Conservation (phyloP, 2,329 filamentous ascomycete species). For the Fusarium pseudoanthophilum region DNA sequence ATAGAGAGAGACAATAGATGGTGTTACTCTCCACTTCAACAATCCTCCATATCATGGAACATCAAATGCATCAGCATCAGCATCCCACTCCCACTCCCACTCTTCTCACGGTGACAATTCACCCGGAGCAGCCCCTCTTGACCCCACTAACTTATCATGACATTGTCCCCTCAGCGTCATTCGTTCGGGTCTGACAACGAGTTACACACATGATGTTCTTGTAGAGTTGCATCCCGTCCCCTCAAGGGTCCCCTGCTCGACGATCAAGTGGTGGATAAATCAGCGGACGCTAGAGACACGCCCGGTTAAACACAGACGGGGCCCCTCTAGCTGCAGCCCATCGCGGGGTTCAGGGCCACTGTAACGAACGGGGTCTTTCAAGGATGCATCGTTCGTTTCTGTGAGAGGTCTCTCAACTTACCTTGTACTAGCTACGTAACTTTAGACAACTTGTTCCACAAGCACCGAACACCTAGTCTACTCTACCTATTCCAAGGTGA, state of each 20-base stretch:
- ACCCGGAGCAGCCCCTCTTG: conserved; percentile 39
- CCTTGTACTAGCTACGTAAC: background rate
- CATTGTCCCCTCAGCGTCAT: conserved; percentile 25
- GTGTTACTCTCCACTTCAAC: conserved; percentile 28
- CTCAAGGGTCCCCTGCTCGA: conserved; percentile 14
- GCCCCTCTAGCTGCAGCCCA: background rate
- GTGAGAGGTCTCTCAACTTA: background rate
- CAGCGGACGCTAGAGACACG: conserved; percentile 9
- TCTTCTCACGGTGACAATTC: conserved; percentile 29
- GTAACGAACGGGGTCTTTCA: background rate
- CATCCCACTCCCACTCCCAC: background rate
- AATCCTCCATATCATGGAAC: conserved; percentile 31
- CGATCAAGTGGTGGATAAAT: conserved; percentile 32
- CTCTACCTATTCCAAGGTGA: background rate
- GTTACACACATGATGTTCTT: conserved; percentile 1
- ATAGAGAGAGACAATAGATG: background rate
- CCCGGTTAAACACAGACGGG: conserved; percentile 37
- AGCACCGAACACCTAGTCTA: background rate
- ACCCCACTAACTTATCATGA: conserved; percentile 39
- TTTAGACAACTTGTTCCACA: background rate
- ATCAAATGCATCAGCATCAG: conserved; percentile 4
- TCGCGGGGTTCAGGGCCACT: conserved; percentile 24
- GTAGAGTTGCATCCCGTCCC: conserved; percentile 18
- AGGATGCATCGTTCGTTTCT: background rate
- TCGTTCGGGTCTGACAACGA: conserved; percentile 26